Evolutionary conservation across 2,329 filamentous ascomycete genomes (phyloP).

Genomic region (Cladosporium sp.): DNA sequence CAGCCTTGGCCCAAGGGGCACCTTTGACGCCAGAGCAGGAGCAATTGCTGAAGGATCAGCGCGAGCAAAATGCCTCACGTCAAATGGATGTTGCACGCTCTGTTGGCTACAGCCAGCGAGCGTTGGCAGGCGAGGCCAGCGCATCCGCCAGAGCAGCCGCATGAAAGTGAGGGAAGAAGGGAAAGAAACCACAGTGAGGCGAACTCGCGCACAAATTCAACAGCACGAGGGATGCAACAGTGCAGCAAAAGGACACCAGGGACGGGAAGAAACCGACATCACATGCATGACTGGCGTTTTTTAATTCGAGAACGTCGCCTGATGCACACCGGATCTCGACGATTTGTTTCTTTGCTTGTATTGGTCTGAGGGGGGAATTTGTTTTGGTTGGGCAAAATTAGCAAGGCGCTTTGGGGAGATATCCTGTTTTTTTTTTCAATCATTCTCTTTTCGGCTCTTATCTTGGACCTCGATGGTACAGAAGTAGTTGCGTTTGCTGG

Average conservation of each 20-base stretch:
- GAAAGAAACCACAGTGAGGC: not conserved
- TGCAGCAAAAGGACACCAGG: not conserved
- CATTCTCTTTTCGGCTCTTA: not conserved
- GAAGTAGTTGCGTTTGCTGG: not conserved
- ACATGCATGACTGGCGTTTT: conserved; percentile 2
- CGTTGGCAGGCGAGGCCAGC: conserved; percentile 11
- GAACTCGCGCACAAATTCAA: not conserved
- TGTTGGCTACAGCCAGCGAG: conserved; percentile 10
- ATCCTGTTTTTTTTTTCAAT: not conserved
- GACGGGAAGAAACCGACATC: not conserved
- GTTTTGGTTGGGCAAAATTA: not conserved
- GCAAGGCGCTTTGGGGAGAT: conserved; percentile 3
- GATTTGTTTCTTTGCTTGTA: not conserved
- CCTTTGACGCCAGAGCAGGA: conserved; percentile 37
- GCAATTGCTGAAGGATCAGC: conserved; percentile 38
- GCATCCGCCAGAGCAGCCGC: conserved; percentile 13
- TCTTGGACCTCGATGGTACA: not conserved
- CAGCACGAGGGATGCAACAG: not conserved
- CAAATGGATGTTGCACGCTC: conserved; percentile 10
- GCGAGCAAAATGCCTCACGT: conserved; percentile 25
- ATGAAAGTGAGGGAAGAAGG: not conserved
- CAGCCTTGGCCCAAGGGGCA: conserved; percentile 34
- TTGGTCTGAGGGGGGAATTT: not conserved
- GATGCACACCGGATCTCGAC: not conserved
- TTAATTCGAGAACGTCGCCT: not conserved